A percentile compares a stretch with the other conserved stretches of the same genome.
These are phyloP conservation scores for Colletotrichum sp. DNA, from an alignment of 2,329 filamentous ascomycete genomes.

Conservation along the genomic window DNA sequence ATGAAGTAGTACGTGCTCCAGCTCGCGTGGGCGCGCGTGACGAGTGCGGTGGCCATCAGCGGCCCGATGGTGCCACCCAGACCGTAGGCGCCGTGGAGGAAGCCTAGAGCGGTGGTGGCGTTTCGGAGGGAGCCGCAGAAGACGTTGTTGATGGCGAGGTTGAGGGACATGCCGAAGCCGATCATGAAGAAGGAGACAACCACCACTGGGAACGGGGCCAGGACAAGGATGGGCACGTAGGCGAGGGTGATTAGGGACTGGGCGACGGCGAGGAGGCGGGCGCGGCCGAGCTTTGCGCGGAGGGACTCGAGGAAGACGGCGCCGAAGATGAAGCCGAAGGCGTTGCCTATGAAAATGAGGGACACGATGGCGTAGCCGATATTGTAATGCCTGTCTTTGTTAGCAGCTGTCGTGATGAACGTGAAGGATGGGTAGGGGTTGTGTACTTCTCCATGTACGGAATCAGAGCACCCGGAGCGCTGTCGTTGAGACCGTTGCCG, in stretches of 20 bases:
- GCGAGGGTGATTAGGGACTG: slow-evolving; percentile 62
- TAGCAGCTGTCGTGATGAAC: neutral
- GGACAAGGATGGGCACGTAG: slow-evolving; percentile 69
- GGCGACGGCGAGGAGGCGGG: slow-evolving; percentile 64
- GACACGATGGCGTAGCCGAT: slow-evolving; percentile 83
- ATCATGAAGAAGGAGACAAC: slow-evolving; percentile 73
- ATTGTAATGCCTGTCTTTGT: slow-evolving; percentile 59
- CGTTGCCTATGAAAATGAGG: slow-evolving; percentile 81
- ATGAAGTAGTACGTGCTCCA: slow-evolving; percentile 81
- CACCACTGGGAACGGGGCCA: slow-evolving; percentile 73
- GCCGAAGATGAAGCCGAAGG: slow-evolving; percentile 76
- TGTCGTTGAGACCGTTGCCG: slow-evolving; percentile 75
- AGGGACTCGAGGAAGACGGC: slow-evolving; percentile 73
- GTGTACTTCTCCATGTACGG: slow-evolving; percentile 75
- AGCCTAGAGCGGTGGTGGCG: slow-evolving; percentile 61
- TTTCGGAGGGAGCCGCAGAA: slow-evolving; percentile 62
- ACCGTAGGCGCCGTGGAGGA: slow-evolving; percentile 72
- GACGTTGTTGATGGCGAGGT: slow-evolving; percentile 62
- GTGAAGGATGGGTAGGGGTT: neutral
- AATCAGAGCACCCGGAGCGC: slow-evolving; percentile 77
- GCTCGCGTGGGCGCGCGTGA: slow-evolving; percentile 57
- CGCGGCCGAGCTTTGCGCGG: slow-evolving; percentile 67
- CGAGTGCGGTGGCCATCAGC: slow-evolving; percentile 76
- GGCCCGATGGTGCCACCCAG: slow-evolving; percentile 71
- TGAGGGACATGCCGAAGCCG: slow-evolving; percentile 62